Conservation (phyloP, 164 flowering plant species). For the Vitis labrusca region DNA sequence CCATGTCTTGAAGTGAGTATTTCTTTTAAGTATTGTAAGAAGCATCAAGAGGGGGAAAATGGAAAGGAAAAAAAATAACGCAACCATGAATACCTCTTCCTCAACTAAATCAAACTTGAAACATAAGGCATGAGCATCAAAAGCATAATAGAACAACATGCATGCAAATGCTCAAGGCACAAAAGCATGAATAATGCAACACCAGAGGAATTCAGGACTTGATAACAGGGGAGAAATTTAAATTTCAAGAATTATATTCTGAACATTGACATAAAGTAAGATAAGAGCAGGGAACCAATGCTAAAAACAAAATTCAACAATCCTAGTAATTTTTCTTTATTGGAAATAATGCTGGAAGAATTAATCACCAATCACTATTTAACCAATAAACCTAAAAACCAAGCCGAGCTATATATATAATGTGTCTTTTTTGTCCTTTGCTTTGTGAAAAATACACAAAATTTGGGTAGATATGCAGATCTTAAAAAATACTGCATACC, state of each 20-base stretch:
- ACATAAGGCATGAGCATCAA: background rate
- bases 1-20: too few species aligned
- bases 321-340: background rate
- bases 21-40: background rate
- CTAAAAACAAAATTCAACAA: background rate
- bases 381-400: too few species aligned
- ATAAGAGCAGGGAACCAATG: background rate
- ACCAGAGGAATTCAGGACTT: background rate
- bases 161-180: background rate
- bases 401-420: too few species aligned
- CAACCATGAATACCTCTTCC: background rate
- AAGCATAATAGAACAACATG: background rate
- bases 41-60: background rate
- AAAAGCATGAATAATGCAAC: background rate
- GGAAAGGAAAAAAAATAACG: too few species aligned
- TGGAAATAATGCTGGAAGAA: background rate
- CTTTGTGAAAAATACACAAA: too few species aligned
- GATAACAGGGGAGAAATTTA: background rate
- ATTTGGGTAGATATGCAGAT: too few species aligned
- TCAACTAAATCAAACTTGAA: background rate
- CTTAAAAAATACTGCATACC: too few species aligned
- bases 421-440: too few species aligned
- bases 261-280: background rate
- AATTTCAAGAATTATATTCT: background rate
- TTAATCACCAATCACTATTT: too few species aligned